These are phyloP conservation scores for Calendula officinalis DNA, from an alignment of 129 eudicot species.

Conservation along the genomic window DNA sequence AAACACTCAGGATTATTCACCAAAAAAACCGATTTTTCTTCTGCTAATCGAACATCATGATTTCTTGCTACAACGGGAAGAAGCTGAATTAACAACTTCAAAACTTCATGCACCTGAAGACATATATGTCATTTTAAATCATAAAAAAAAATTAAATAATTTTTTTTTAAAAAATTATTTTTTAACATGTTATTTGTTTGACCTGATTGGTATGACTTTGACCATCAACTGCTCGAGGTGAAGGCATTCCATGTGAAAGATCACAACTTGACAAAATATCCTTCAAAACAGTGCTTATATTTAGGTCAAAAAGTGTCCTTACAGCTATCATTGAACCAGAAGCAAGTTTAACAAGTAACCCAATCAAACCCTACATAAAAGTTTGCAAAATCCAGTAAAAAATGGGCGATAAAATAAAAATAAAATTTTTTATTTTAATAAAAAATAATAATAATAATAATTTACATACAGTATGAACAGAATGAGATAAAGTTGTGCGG, in stretches of 20 bases:
- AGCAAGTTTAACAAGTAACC: slow-evolving; percentile 78
- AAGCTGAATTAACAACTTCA: slow-evolving; percentile 83
- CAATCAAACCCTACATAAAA: slow-evolving; percentile 64
- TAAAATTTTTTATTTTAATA: background rate
- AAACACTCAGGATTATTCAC: slow-evolving; percentile 55
- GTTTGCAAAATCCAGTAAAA: slow-evolving; percentile 8
- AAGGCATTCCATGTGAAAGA: slow-evolving; percentile 64
- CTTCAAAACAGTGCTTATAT: slow-evolving; percentile 66
- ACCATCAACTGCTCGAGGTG: slow-evolving; percentile 59
- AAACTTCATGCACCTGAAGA: slow-evolving; percentile 66
- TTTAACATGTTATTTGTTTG: background rate
- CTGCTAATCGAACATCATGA: slow-evolving; percentile 32
- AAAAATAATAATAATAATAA: background rate
- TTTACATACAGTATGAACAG: slow-evolving; percentile 61
- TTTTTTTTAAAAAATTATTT: slow-evolving; percentile 1
- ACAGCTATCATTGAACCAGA: slow-evolving; percentile 78
- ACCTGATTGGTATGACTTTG: slow-evolving; percentile 63
- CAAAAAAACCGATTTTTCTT: slow-evolving; percentile 57
- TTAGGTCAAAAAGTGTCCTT: slow-evolving; percentile 65
- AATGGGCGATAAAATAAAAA: background rate
- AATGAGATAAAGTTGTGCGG: slow-evolving; percentile 55
- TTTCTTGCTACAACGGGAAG: slow-evolving; percentile 61
- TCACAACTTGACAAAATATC: slow-evolving; percentile 54
- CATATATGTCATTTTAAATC: slow-evolving; percentile 11
- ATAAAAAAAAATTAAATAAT: background rate